Base-by-base conservation (phyloP, 345 rosid genomes). In the Brassica juncea region DNA sequence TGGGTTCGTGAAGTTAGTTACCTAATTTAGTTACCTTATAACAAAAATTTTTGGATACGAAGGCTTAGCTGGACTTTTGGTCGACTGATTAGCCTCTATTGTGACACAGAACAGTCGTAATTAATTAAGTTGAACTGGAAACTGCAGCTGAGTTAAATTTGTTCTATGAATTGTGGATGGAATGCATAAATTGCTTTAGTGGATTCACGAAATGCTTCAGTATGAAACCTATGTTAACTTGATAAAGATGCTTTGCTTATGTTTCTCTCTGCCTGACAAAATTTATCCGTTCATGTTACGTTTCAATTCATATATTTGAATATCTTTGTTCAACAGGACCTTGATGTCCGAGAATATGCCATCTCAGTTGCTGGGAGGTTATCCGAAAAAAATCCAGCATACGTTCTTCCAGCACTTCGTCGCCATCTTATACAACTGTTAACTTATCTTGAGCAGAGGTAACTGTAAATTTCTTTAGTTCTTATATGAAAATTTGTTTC, bases 351-450 rank as follows among this genome's bases (percentile, higher is more conserved):
- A 81, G 99, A 90, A 80, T 93, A 87, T 86, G 97, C 94, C 67
- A 95, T 95, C 85, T 95, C 99, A 11, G 86, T 95, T 69, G 92
- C 96, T 76, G 99, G 99, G 82, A 86, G 97, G 80, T 84, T 95
- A 81, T 93, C 99, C 15, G 98, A 93, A 81, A 95, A 90, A 85
- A 95, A 95, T 82, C 99, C 99, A 55, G 98, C 99, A 65, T 94
- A 94, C 82, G 99, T 94, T 80, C 97, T 94, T 86, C 99, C 99
- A 32, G 99, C 99, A 73, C 95, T 94, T 78, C 99, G 98, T 77
- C 99, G 98, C 74, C 96, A 95, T 86, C 93, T 95, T 73, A 95
- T 95, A 86, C 99, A 93, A 81, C 77, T 95, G 82, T 85, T 94
- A 87, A 95, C 99, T 52, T 93, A 92, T 87, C 89, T 95, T 63